Percentiles rank a stretch among this genome's conserved stretches.
Conservation (phyloP, 129 eudicot species). For the Flaveria linearis region DNA sequence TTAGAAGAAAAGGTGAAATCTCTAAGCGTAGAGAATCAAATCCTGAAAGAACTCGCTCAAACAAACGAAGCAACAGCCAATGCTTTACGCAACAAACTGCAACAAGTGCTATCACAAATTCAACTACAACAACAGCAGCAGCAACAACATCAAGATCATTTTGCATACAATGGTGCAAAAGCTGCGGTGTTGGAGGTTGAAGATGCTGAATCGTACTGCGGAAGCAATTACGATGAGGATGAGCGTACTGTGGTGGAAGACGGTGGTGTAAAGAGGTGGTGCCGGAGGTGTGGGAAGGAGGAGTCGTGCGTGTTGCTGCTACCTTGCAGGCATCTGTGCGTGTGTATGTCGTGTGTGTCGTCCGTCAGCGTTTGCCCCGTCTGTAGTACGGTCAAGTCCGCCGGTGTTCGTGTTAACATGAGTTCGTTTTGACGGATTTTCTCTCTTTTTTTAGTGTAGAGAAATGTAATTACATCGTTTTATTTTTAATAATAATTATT, state of each 20-base stretch:
- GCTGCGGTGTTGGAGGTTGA: conserved; percentile 15
- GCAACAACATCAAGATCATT: background rate
- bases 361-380: conserved; percentile 25
- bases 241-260: conserved; percentile 1
- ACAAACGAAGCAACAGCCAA: conserved; percentile 67
- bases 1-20: conserved; percentile 46
- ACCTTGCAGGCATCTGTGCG: conserved; percentile 40
- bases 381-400: conserved; percentile 27
- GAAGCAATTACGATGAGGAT: conserved; percentile 24
- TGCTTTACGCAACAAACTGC: conserved; percentile 49
- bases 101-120: conserved; percentile 42
- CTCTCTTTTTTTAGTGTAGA: background rate
- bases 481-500: background rate
- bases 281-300: conserved; percentile 26
- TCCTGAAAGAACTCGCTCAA: conserved; percentile 55
- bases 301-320: conserved; percentile 35
- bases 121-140: conserved; percentile 22
- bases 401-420: conserved; percentile 27
- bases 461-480: background rate
- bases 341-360: conserved; percentile 24
- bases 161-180: conserved; percentile 38
- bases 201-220: conserved; percentile 24
- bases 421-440: conserved; percentile 7
- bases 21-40: conserved; percentile 44
- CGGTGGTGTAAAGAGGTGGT: background rate